Evolutionary conservation across 164 flowering plant genomes (phyloP), one percentile per base, ranked within the genome.

Genomic region (Magnolia officinalis): DNA sequence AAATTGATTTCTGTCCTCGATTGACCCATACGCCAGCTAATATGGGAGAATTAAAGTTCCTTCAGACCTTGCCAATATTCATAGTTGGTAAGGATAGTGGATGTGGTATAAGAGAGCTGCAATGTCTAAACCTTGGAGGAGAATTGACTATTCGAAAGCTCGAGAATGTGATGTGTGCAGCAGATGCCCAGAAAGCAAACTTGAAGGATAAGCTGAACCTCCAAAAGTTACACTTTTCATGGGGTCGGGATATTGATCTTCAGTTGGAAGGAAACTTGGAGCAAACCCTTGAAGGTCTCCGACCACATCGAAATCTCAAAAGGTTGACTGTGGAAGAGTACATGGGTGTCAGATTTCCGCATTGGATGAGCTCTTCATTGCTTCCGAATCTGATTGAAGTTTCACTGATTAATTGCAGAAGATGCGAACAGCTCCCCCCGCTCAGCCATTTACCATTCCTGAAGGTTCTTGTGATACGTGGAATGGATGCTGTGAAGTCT

Each of bases 231-330:
- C 11, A 1, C 8, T 31, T 72, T 9, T 67, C 29, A 10, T 77
- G 79, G 79, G 20, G 13, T 3, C 1, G 2, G 3, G 10, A 2
- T 14, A 23, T 20, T 1, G 59, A 6, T n/a, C 2, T 2, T 24
- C 1, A 50, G 6, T 10, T n/a, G 18, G 50, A 20, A 75, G 24
- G 10, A 6, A 23, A 20, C 1, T 50, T 10, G 5, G 50, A 29
- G 18, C 66, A 70, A 5, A 45, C 76, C 19, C 67, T 83, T 19
- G 29, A 59, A 7, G 6, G 71, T 20, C 81, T 82, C 23, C 21
- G 80, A 23, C 86, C 88, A 18, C 78, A 80, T 50, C 1, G 8
- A 64, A 74, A 75, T 58, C 26, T 83, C 7, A 70, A 77, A 23
- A 74, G 19, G 16, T 50, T 85, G 72, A 8, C 6, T 2, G 50